Evolutionary conservation across 169 alveolate genomes (phyloP).

Genomic region (Plasmodium knowlesi): DNA sequence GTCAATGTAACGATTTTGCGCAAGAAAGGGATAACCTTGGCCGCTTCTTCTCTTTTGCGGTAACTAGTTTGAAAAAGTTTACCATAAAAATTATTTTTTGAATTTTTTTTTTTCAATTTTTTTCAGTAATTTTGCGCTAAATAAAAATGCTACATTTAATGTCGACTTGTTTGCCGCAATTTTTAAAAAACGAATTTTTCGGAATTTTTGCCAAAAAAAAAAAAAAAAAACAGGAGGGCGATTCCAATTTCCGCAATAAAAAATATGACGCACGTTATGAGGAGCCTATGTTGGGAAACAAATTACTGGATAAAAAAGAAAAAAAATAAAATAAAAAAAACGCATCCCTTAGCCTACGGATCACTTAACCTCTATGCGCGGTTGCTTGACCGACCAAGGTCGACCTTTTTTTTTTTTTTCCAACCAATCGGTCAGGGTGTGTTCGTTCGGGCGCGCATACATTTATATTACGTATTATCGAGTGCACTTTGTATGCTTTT

Average conservation of each 20-base stretch:
- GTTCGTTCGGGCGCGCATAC: not conserved
- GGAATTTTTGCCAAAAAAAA: not conserved
- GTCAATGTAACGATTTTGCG: not conserved
- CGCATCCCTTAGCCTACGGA: not conserved
- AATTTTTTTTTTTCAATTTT: too few relatives aligned
- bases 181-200: too few relatives aligned
- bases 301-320: not conserved
- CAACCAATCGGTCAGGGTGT: not conserved
- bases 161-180: not conserved
- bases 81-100: not conserved
- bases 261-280: not conserved
- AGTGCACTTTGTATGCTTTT: too few relatives aligned
- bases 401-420: not conserved
- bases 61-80: not conserved
- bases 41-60: not conserved
- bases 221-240: not conserved
- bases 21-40: not conserved
- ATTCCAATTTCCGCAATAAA: not conserved
- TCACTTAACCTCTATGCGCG: not conserved
- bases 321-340: too few relatives aligned
- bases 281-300: not conserved
- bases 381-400: not conserved
- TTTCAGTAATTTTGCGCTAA: not conserved
- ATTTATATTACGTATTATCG: not conserved
- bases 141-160: not conserved